Evolutionary conservation across 805 yeast species (phyloP), one percentile per base, ranked within the genome.

Genomic region (Candida hispaniensis): DNA sequence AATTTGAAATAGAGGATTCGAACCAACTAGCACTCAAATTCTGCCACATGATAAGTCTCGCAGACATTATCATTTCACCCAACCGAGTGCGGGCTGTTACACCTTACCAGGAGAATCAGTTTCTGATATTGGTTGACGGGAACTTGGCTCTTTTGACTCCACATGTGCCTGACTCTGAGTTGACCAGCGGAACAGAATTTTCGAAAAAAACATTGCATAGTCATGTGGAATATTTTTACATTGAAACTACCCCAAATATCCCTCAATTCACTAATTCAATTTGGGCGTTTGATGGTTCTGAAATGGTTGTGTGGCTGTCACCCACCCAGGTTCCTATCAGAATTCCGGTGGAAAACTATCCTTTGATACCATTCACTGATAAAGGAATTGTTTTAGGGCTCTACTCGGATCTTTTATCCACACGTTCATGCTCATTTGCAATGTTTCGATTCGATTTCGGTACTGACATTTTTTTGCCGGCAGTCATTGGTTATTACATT

Each of bases 331-430:
- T 30, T 6, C 26, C 36, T 13, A 19, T 34, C 19, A 20, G 34
- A 11, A 23, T 29, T 13, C 15, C 13, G 39, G 48, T 63, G n/a
- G 67, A 64, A 18, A 56, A 66, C n/a, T 70, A 69, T 46, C 76
- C 76, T 0, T 50, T 70, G 14, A 62, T 69, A 4, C 54, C 66
- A 19, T 53, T 67, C 20, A 43, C 56, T n/a, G 60, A 57, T 20
- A 66, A 69, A 39, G 73, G 72, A 19, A 52, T 67, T 32, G 51
- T 69, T 6, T 56, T 66, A 34, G 71, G 74, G 4, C 49, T 68
- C n/a, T 74, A 69, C 36, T 50, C 67, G 7, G 71, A 67, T 38
- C 45, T 58, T 7, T 47, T 58, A 9, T 45, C 47, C 9, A 47
- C 63, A 24, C 44, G 49, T 8, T 58, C 55, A 11, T 54, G 52